Percentiles rank a stretch among this genome's conserved stretches.
phyloP scores from a whole-genome alignment of 2,329 filamentous ascomycete genomes.

The Fusarium floridanum region DNA sequence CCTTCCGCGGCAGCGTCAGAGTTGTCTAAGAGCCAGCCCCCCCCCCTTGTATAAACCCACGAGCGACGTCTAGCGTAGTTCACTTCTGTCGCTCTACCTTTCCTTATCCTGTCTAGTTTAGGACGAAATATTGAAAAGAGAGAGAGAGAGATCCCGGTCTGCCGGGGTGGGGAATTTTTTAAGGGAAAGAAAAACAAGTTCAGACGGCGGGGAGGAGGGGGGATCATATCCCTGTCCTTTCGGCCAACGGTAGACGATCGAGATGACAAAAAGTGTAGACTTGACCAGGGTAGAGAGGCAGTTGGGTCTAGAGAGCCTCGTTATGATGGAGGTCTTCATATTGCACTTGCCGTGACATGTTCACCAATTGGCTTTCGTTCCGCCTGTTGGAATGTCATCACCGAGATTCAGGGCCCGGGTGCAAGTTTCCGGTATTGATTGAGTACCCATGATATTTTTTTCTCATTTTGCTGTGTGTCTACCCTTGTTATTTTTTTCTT shows the following conservation, averaged over 20 bases:
- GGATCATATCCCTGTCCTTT: neutral
- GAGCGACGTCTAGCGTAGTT: neutral
- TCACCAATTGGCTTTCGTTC: neutral
- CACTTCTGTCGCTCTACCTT: neutral
- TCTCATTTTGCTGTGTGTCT: neutral
- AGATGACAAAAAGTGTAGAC: neutral
- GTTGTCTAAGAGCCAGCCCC: too few relatives aligned
- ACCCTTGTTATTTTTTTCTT: neutral
- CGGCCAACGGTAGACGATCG: conserved; percentile 8
- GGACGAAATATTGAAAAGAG: too few relatives aligned
- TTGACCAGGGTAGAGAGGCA: neutral
- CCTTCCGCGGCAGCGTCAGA: too few relatives aligned
- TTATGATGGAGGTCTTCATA: neutral
- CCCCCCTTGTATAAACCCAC: neutral
- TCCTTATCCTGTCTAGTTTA: conserved; percentile 1
- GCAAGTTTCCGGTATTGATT: neutral
- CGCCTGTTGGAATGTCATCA: conserved; percentile 4
- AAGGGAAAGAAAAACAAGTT: neutral
- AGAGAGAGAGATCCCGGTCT: neutral
- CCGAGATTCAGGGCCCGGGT: neutral
- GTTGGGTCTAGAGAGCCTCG: conserved; percentile 1
- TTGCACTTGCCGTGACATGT: neutral
- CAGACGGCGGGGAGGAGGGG: neutral
- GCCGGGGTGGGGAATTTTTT: neutral
- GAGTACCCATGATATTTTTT: neutral